A percentile compares a stretch with the other conserved stretches of the same genome.
Conservation (phyloP, 2,329 filamentous ascomycete genomes). For the Pleoardoris graminearum region DNA sequence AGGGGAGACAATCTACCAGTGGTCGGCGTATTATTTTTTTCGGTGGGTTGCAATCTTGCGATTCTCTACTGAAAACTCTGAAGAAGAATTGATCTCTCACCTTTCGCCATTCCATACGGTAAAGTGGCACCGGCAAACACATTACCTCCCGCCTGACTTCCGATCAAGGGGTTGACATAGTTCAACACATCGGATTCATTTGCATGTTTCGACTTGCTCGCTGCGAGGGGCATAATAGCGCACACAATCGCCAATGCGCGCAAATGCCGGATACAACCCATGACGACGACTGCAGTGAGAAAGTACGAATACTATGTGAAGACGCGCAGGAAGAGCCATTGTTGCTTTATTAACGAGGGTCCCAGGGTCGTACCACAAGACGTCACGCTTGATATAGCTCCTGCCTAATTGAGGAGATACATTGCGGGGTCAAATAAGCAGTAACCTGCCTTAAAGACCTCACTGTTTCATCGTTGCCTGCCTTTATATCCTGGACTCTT, state of each 20-base stretch:
- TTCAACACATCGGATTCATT: slow-evolving; percentile 33
- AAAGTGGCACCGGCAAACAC: slow-evolving; percentile 53
- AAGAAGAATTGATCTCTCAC: no score
- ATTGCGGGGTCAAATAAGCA: slow-evolving; percentile 33
- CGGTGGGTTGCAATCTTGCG: no score
- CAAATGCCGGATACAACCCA: background rate
- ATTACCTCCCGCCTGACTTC: slow-evolving; percentile 50
- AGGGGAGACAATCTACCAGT: no score
- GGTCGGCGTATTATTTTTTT: no score
- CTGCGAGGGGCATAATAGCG: background rate
- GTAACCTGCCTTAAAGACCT: slow-evolving; percentile 11
- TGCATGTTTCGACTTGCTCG: slow-evolving; percentile 3
- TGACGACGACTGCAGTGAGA: slow-evolving; percentile 1
- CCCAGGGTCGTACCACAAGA: slow-evolving; percentile 10
- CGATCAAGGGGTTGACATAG: slow-evolving; percentile 51
- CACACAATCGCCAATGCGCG: background rate
- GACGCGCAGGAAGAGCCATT: slow-evolving; percentile 2
- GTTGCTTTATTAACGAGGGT: background rate
- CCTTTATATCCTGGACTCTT: no score
- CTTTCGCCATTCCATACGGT: slow-evolving; percentile 54
- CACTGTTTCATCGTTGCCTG: background rate
- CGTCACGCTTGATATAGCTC: slow-evolving; percentile 24
- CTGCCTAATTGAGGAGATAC: slow-evolving; percentile 25
- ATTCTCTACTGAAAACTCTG: no score
- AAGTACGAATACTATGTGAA: no score